Evolutionary conservation across 2,329 filamentous ascomycete genomes (phyloP).

Genomic region (Fusarium sambucinum): DNA sequence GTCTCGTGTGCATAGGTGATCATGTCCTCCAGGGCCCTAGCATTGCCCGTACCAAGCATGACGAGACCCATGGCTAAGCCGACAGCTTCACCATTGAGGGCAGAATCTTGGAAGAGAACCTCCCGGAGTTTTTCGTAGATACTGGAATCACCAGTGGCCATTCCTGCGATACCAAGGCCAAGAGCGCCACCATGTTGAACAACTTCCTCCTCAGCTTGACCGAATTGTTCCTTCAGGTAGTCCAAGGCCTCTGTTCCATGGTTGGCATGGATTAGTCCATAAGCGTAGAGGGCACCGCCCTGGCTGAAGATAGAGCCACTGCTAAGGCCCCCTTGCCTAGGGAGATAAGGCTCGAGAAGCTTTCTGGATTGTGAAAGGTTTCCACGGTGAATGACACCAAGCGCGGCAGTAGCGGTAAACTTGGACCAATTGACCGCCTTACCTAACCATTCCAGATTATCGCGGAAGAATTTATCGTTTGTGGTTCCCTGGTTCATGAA

Average conservation of each 20-base stretch:
- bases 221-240: constrained; percentile 81
- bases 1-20: constrained; percentile 98
- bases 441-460: constrained; percentile 97
- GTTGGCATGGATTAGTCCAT: constrained; percentile 96
- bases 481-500: constrained; percentile 99
- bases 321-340: constrained; percentile 78
- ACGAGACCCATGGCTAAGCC: constrained; percentile 96
- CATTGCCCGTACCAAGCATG: constrained; percentile 98
- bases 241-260: constrained; percentile 91
- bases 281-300: constrained; percentile 93
- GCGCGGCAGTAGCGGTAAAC: constrained; percentile 94
- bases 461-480: constrained; percentile 97
- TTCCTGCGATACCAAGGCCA: constrained; percentile 94
- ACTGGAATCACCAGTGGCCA: constrained; percentile 91
- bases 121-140: constrained; percentile 92
- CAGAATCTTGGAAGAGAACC: constrained; percentile 92
- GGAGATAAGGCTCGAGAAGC: constrained; percentile 93
- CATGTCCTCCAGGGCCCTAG: constrained; percentile 94
- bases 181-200: constrained; percentile 97
- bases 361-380: constrained; percentile 95
- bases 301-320: constrained; percentile 94
- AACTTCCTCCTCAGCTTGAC: constrained; percentile 84
- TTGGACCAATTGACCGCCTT: constrained; percentile 99
- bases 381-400: constrained; percentile 96
- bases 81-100: constrained; percentile 95